Evolutionary conservation across 352 stramenopile species (phyloP).

Genomic region (Globisporangium nagaii): DNA sequence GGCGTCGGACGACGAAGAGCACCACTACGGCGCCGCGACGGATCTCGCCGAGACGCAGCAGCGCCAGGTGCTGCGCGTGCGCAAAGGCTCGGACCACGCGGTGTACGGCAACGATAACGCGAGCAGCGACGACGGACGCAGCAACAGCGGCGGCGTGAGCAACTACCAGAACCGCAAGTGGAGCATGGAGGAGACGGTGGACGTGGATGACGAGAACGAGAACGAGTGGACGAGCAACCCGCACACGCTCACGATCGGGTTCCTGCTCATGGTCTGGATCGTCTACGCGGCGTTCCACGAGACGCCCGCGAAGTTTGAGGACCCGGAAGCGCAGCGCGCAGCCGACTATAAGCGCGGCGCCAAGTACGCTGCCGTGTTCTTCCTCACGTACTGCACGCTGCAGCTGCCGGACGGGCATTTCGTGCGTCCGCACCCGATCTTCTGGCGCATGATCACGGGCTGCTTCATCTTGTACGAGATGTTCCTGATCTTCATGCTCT

Average conservation of each 20-base stretch:
- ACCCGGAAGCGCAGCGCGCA: constrained; percentile 30
- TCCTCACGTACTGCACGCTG: constrained; percentile 84
- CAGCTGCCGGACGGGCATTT: constrained; percentile 86
- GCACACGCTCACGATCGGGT: constrained; percentile 73
- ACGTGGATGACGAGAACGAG: constrained; percentile 68
- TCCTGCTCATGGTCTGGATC: constrained; percentile 80
- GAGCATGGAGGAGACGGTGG: constrained; percentile 79
- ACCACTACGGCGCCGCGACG: constrained; percentile 4
- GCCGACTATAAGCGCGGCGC: constrained; percentile 65
- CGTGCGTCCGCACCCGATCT: constrained; percentile 83
- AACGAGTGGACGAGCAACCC: constrained; percentile 79
- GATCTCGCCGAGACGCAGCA: constrained; percentile 39
- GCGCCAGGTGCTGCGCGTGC: constrained; percentile 51
- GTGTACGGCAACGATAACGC: constrained; percentile 51
- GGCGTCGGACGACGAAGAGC: constrained; percentile 11
- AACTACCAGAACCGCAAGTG: constrained; percentile 85
- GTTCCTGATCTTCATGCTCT: constrained; percentile 82
- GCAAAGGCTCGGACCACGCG: constrained; percentile 53
- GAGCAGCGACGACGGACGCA: constrained; percentile 18
- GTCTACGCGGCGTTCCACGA: constrained; percentile 83
- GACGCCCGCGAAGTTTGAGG: constrained; percentile 22
- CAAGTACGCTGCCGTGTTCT: constrained; percentile 78
- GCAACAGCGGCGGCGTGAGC: constrained; percentile 5
- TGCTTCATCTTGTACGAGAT: constrained; percentile 92
- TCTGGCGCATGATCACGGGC: constrained; percentile 89